A percentile compares a stretch with the other conserved stretches of the same genome.
Evolutionary conservation across 139 green algal species (phyloP).

Genomic region (Chlorella sorokiniana): DNA sequence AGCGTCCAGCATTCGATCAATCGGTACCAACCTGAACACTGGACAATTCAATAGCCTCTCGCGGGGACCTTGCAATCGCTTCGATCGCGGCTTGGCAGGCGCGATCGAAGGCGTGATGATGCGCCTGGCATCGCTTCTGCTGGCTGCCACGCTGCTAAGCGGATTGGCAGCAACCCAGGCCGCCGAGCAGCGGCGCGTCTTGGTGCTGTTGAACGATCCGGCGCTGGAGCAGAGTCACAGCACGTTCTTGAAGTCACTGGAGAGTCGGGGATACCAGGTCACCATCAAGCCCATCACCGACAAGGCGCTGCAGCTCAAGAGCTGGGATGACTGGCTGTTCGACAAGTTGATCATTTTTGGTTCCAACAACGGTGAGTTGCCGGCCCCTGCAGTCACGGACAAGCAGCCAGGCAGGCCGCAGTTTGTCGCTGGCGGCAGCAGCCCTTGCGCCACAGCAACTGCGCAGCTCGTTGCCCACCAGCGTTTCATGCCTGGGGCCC

Average conservation of each 20-base stretch:
- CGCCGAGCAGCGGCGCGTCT: conserved; percentile 33
- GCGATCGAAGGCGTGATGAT: neutral
- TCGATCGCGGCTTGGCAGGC: neutral
- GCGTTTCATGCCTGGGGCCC: neutral
- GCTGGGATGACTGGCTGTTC: conserved; percentile 83
- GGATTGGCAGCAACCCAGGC: neutral
- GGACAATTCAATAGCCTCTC: no score
- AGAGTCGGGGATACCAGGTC: conserved; percentile 42
- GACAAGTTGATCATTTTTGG: conserved; percentile 84
- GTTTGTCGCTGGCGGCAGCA: neutral
- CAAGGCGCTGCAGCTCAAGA: conserved; percentile 62
- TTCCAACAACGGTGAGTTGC: conserved; percentile 34
- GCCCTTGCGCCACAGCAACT: neutral
- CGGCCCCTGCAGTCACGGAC: neutral
- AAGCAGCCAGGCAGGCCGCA: no score
- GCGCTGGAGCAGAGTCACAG: conserved; percentile 50
- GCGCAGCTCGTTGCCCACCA: neutral
- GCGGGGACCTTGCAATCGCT: neutral
- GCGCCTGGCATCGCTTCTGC: neutral
- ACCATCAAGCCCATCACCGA: conserved; percentile 59
- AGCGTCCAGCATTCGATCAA: no score
- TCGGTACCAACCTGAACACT: no score
- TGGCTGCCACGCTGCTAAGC: neutral
- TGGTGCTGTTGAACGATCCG: conserved; percentile 59
- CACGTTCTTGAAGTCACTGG: conserved; percentile 58